Percentiles rank a stretch among this genome's conserved stretches.
Conservation (phyloP, 768 basidiomycete genomes). For the Candolleomyces aberdarensis region DNA sequence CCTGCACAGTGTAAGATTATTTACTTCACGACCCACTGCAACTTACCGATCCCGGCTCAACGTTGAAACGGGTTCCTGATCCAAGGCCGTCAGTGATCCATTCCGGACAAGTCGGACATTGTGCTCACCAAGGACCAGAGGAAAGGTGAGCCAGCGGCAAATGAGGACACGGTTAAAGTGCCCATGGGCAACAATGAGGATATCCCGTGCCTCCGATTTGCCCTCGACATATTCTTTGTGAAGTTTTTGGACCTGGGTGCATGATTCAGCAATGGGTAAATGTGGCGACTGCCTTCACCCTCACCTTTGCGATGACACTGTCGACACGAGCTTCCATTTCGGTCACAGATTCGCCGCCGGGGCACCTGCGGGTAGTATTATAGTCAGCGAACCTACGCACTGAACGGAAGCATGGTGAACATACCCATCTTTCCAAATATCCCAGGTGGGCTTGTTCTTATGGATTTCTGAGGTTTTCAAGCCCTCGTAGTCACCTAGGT, state of each 20-base stretch:
- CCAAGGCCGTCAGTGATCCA: not conserved
- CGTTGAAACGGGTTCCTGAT: conserved; percentile 47
- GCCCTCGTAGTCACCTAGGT: conserved; percentile 79
- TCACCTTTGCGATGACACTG: conserved; percentile 64
- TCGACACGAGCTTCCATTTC: conserved; percentile 84
- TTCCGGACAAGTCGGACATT: not conserved
- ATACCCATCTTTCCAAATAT: conserved; percentile 85
- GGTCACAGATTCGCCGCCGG: conserved; percentile 80
- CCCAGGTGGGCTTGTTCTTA: conserved; percentile 57
- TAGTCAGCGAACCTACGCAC: not conserved
- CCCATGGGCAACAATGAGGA: conserved; percentile 88
- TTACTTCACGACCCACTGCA: conserved; percentile 1
- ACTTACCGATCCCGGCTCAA: conserved; percentile 79
- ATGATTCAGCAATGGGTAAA: too few relatives aligned
- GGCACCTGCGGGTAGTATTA: conserved; percentile 54
- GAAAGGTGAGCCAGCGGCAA: conserved; percentile 26
- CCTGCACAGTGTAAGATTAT: conserved; percentile 35
- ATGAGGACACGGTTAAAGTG: conserved; percentile 38
- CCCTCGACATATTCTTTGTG: conserved; percentile 70
- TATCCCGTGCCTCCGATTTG: conserved; percentile 65
- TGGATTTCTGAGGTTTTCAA: conserved; percentile 77
- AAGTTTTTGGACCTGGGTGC: conserved; percentile 61
- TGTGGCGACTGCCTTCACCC: too few relatives aligned
- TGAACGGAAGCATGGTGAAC: conserved; percentile 12
- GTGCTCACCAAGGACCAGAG: conserved; percentile 26